phyloP scores from a whole-genome alignment of 805 yeast species.

The Hagleromyces aurorensis region DNA sequence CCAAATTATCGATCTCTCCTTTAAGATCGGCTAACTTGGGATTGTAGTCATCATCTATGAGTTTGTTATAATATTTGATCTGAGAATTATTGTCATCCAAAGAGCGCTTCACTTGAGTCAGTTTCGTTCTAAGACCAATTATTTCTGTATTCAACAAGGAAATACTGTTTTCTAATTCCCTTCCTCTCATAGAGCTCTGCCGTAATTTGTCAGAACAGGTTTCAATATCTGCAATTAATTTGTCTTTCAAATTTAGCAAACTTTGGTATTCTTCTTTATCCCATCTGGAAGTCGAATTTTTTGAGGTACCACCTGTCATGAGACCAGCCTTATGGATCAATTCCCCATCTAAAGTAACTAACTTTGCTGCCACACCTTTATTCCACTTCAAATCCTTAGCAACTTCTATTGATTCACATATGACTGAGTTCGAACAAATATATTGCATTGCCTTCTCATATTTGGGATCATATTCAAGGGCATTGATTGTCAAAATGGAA shows the following conservation, averaged over 20 bases:
- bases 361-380: slow-evolving; percentile 46
- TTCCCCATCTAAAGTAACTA: slow-evolving; percentile 79
- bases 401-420: slow-evolving; percentile 60
- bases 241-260: slow-evolving; percentile 42
- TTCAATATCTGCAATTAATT: slow-evolving; percentile 39
- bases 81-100: slow-evolving; percentile 43
- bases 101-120: slow-evolving; percentile 37
- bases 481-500: slow-evolving; percentile 50
- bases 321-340: slow-evolving; percentile 78
- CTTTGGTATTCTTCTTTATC: slow-evolving; percentile 58
- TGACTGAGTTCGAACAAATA: slow-evolving; percentile 69
- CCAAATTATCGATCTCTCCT: slow-evolving; percentile 16
- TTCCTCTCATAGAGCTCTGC: slow-evolving; percentile 50
- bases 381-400: slow-evolving; percentile 75
- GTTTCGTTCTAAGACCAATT: slow-evolving; percentile 38
- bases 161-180: slow-evolving; percentile 49
- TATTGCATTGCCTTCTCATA: slow-evolving; percentile 73
- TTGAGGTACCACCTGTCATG: slow-evolving; percentile 82
- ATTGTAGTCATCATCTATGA: slow-evolving; percentile 24
- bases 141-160: slow-evolving; percentile 40
- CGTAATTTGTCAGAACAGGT: slow-evolving; percentile 35
- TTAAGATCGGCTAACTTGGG: slow-evolving; percentile 21
- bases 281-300: slow-evolving; percentile 49
- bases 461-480: slow-evolving; percentile 57
- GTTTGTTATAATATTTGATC: slow-evolving; percentile 39